Conservation (phyloP, 176 grass and related monocot genomes). For the Hordeum vulgare region DNA sequence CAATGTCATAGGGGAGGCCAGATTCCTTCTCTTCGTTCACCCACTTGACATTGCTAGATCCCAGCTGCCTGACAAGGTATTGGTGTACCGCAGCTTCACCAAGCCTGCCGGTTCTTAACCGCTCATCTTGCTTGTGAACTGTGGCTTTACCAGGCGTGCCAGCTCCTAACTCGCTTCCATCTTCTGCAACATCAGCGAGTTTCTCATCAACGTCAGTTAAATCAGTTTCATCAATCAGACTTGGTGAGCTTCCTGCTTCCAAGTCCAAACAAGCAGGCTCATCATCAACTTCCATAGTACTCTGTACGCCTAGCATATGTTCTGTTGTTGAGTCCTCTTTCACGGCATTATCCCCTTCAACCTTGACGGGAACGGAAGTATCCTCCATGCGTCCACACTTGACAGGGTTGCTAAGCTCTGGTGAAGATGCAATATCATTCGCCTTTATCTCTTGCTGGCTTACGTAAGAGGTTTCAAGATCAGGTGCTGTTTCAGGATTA, state of each 20-base stretch:
- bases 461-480: constrained; percentile 29
- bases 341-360: constrained; percentile 58
- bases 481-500: constrained; percentile 47
- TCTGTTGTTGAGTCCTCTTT: constrained; percentile 35
- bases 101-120: constrained; percentile 40
- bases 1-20: constrained; percentile 75
- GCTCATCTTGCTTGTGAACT: constrained; percentile 25
- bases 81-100: constrained; percentile 67
- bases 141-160: constrained; percentile 57
- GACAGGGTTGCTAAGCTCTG: not conserved
- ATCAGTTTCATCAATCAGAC: constrained; percentile 1
- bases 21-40: constrained; percentile 71
- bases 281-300: not conserved
- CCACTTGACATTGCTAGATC: constrained; percentile 57
- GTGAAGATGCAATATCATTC: not conserved
- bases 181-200: not conserved
- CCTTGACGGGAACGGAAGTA: constrained; percentile 32
- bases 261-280: constrained; percentile 33
- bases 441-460: constrained; percentile 15
- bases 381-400: not conserved
- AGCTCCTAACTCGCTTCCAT: constrained; percentile 29
- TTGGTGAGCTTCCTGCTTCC: constrained; percentile 21
- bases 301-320: constrained; percentile 17
- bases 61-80: constrained; percentile 46
- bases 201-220: constrained; percentile 26